Percentiles rank a stretch among this genome's conserved stretches.
These are phyloP conservation scores for Diaporthe ampelina DNA, from an alignment of 2,329 filamentous ascomycete species.

Conservation along the genomic window DNA sequence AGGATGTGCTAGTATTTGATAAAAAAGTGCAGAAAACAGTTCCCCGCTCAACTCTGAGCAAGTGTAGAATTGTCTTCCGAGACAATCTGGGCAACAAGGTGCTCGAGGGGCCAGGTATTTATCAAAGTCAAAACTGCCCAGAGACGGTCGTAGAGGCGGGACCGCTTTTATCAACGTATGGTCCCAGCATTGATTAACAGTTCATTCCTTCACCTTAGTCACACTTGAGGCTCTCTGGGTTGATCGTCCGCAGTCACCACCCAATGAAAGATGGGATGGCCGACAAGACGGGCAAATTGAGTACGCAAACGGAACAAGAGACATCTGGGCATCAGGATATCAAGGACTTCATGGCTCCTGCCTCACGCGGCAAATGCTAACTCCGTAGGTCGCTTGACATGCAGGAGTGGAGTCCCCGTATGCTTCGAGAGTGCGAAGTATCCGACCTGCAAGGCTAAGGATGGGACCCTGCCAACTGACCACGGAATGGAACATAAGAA, in stretches of 20 bases:
- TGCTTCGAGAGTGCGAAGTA: background rate
- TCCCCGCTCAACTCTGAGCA: background rate
- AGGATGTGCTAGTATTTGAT: background rate
- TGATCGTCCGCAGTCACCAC: conserved; percentile 6
- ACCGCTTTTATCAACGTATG: conserved; percentile 18
- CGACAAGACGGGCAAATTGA: background rate
- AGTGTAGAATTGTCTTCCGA: background rate
- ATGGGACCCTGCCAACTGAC: conserved; percentile 23
- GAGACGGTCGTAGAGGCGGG: background rate
- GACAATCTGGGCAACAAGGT: background rate
- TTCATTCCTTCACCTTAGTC: conserved; percentile 9
- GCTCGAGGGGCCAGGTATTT: conserved; percentile 24
- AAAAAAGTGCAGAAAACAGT: conserved; percentile 27
- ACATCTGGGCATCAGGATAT: conserved; percentile 1
- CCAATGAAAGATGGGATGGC: conserved; percentile 6
- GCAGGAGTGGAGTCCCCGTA: conserved; percentile 22
- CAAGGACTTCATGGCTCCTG: conserved; percentile 14
- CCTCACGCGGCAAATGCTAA: conserved; percentile 16
- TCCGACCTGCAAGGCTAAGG: conserved; percentile 19
- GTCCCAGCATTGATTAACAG: conserved; percentile 4
- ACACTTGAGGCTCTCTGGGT: conserved; percentile 1
- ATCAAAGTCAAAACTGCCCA: conserved; percentile 2
- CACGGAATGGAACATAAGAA: conserved; percentile 36
- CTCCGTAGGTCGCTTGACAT: conserved; percentile 18
- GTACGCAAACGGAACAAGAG: background rate